A percentile compares a stretch with the other conserved stretches of the same genome.
Evolutionary conservation across 176 grass and related monocot species (phyloP).

Genomic region (Triticum aestivum): IWGSC_CS_RefSeq_v2.1 NC_057814.1:208667661-208668160

Average conservation of each 20-base stretch:
- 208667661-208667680: slow-evolving; percentile 78
- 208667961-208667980: background rate
- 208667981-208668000: background rate
- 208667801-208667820: slow-evolving; percentile 95
- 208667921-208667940: background rate
- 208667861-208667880: slow-evolving; percentile 95
- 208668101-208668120: slow-evolving; percentile 51
- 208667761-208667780: slow-evolving; percentile 88
- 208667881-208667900: slow-evolving; percentile 85
- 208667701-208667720: slow-evolving; percentile 98
- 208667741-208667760: slow-evolving; percentile 73
- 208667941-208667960: background rate
- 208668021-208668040: slow-evolving; percentile 69
- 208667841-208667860: slow-evolving; percentile 92
- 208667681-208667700: slow-evolving; percentile 91
- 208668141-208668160: slow-evolving; percentile 84
- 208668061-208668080: slow-evolving; percentile 98
- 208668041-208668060: slow-evolving; percentile 97
- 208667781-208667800: slow-evolving; percentile 91
- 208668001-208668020: slow-evolving; percentile 54
- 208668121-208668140: slow-evolving; percentile 71
- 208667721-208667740: slow-evolving; percentile 79
- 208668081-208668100: slow-evolving; percentile 77
- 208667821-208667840: slow-evolving; percentile 98
- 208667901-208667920: slow-evolving; percentile 59